Percentiles rank a stretch among this genome's conserved stretches.
Evolutionary conservation across 73 alveolate genomes (phyloP).

Genomic region (Paramecium biaurelia): DNA sequence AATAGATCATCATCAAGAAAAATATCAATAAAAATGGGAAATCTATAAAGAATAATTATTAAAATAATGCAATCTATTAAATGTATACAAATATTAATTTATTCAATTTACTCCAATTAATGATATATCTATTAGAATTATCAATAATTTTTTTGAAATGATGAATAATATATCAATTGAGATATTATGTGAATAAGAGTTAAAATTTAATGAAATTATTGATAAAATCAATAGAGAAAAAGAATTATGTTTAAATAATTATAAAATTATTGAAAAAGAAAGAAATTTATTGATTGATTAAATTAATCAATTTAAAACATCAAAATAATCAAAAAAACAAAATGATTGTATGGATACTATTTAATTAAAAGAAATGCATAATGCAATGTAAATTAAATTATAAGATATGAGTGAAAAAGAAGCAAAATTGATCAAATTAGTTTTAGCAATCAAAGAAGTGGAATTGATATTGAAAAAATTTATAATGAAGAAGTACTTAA

Average conservation of each 20-base stretch:
- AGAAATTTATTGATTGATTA: not conserved
- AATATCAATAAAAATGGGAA: not conserved
- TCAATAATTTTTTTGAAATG: constrained; percentile 9
- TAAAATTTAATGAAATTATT: not conserved
- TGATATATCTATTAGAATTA: not conserved
- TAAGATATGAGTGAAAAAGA: constrained; percentile 24
- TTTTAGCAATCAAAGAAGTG: not conserved
- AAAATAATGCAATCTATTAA: not conserved
- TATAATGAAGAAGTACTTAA: constrained; percentile 37
- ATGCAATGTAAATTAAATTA: not conserved
- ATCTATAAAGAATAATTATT: not conserved
- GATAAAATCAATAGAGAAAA: not conserved
- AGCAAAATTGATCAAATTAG: not conserved
- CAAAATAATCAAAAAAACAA: not conserved
- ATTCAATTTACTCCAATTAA: not conserved
- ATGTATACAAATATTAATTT: not conserved
- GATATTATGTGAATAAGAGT: not conserved
- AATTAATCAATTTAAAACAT: not conserved
- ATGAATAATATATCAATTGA: not conserved
- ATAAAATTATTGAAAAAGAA: not conserved
- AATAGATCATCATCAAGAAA: not conserved
- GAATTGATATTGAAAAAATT: constrained; percentile 44
- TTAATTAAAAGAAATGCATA: not conserved
- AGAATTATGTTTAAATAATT: not conserved
- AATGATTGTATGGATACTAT: not conserved